Conservation (phyloP, 495 filamentous ascomycete genomes). For the Neurospora sp. region DNA sequence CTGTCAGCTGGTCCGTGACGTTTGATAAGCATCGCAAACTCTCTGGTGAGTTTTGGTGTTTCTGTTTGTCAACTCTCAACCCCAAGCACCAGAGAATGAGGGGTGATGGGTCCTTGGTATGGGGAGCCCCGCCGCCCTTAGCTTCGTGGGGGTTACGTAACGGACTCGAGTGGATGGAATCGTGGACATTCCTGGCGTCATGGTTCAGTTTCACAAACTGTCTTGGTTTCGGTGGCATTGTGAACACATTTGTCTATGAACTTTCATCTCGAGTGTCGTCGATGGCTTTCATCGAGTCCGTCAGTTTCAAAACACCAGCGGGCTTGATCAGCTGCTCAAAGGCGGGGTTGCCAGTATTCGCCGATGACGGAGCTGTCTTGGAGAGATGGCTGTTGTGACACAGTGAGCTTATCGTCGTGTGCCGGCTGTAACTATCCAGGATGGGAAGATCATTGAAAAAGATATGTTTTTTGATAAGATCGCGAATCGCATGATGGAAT, state of each 20-base stretch:
- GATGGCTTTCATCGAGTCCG: background rate
- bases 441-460: no score
- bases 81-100: background rate
- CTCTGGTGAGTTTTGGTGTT: background rate
- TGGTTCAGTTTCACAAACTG: background rate
- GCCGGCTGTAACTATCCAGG: background rate
- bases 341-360: background rate
- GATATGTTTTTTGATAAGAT: background rate
- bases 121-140: no score
- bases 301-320: background rate
- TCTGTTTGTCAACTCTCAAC: background rate
- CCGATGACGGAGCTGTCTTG: background rate
- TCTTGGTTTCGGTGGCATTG: background rate
- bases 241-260: background rate
- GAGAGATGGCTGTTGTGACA: background rate
- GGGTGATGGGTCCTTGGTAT: background rate
- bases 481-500: background rate
- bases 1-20: background rate
- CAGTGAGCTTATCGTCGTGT: background rate
- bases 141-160: background rate
- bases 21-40: background rate
- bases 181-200: background rate
- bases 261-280: background rate
- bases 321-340: background rate
- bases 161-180: background rate